Evolutionary conservation across 2,329 filamentous ascomycete species (phyloP).

Genomic region (Colletotrichum karsti): DNA sequence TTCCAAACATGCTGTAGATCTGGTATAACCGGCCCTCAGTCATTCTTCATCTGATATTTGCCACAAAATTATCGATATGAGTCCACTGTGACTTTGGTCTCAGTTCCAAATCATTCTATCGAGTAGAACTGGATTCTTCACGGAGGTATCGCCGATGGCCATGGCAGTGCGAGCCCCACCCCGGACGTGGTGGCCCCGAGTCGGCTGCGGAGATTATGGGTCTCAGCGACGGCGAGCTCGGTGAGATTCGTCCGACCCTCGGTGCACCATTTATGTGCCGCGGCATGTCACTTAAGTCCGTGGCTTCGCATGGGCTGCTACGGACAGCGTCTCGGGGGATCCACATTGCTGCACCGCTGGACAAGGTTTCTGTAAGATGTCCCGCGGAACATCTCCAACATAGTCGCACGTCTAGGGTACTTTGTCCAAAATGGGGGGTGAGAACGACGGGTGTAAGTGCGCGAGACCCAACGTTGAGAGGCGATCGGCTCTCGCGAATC

Average conservation of each 20-base stretch:
- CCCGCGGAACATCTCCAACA: not conserved
- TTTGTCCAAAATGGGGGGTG: not conserved
- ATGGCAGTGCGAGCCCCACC: not conserved
- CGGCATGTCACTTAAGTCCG: not conserved
- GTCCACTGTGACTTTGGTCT: not conserved
- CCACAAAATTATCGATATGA: not conserved
- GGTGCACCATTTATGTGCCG: no score
- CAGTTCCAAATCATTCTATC: not conserved
- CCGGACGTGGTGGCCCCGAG: not conserved
- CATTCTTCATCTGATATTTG: rapidly evolving
- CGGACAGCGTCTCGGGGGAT: not conserved
- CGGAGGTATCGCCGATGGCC: not conserved
- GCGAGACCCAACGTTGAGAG: not conserved
- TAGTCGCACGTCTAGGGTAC: not conserved
- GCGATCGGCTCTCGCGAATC: not conserved
- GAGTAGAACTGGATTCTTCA: not conserved
- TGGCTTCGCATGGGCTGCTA: not conserved
- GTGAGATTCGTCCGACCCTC: not conserved
- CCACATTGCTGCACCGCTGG: not conserved
- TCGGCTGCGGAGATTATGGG: not conserved
- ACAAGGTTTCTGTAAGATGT: not conserved
- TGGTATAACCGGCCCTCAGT: not conserved
- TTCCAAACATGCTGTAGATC: not conserved
- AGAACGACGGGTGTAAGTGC: not conserved
- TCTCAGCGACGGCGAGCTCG: not conserved